Evolutionary conservation across 129 eudicot genomes (phyloP).

Genomic region (Kitagawia praeruptora): DNA sequence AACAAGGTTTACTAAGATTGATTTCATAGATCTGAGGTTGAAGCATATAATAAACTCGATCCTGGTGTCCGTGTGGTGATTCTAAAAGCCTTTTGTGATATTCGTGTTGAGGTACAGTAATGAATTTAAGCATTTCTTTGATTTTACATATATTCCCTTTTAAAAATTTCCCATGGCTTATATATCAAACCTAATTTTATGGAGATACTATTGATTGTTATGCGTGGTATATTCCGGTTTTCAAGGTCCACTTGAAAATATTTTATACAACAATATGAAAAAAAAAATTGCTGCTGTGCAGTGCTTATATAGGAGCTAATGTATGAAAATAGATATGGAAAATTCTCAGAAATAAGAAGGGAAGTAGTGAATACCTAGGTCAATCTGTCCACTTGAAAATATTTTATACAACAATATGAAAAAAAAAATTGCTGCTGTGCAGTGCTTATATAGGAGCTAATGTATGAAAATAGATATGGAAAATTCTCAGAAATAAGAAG

Average conservation of each 20-base stretch:
- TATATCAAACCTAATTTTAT: neutral
- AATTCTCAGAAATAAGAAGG: neutral
- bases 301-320: neutral
- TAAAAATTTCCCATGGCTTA: neutral
- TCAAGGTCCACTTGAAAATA: neutral
- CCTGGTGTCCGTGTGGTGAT: conserved; percentile 84
- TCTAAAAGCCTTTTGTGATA: conserved; percentile 87
- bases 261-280: neutral
- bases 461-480: neutral
- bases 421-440: neutral
- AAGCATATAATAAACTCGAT: conserved; percentile 69
- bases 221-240: neutral
- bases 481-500: neutral
- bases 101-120: conserved; percentile 83
- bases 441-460: neutral
- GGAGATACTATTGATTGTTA: neutral
- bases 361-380: neutral
- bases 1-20: conserved; percentile 10
- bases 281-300: neutral
- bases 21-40: conserved; percentile 67
- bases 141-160: neutral
- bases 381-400: too few species aligned
- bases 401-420: too few species aligned
- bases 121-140: neutral
- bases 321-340: neutral